phyloP scores from a whole-genome alignment of 108 stramenopile species.

The Seminavis robusta region DNA sequence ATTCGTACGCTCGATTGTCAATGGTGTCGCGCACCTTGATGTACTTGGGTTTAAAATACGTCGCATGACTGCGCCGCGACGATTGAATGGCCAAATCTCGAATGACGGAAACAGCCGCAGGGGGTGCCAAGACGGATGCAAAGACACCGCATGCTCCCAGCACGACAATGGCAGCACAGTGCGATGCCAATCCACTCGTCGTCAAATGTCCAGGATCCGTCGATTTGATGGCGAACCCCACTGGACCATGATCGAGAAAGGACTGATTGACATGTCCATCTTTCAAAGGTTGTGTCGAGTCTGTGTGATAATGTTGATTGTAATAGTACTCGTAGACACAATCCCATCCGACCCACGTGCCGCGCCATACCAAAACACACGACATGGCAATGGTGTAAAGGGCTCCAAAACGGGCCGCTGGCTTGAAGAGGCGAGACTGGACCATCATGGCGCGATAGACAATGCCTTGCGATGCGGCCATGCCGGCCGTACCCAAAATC shows the following conservation, averaged over 20 bases:
- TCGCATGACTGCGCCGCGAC: too few species aligned
- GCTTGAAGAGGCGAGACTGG: slow-evolving; percentile 5
- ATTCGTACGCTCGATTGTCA: too few species aligned
- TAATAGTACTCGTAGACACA: slow-evolving; percentile 1
- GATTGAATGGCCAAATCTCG: slow-evolving; percentile 30
- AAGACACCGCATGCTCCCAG: slow-evolving; percentile 46
- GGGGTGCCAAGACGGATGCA: slow-evolving; percentile 61
- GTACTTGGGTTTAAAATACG: too few species aligned
- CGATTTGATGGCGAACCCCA: slow-evolving; percentile 11
- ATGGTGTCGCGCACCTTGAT: too few species aligned
- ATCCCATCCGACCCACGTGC: slow-evolving; percentile 70
- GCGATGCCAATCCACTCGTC: slow-evolving; percentile 45
- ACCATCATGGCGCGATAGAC: slow-evolving; percentile 28
- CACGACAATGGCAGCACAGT: slow-evolving; percentile 32
- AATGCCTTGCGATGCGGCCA: slow-evolving; percentile 44
- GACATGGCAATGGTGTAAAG: slow-evolving; percentile 48
- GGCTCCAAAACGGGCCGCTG: slow-evolving; percentile 41
- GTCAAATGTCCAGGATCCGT: slow-evolving; percentile 40
- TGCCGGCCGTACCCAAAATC: slow-evolving; percentile 21
- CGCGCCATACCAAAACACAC: slow-evolving; percentile 67
- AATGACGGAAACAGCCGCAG: slow-evolving; percentile 46
- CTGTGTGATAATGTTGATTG: background rate
- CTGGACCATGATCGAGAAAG: background rate
- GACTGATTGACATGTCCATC: too few species aligned
- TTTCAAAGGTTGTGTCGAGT: too few species aligned